A percentile compares a stretch with the other conserved stretches of the same genome.
Conservation (phyloP, 2,329 filamentous ascomycete genomes). For the Diaporthe aspalathi region DNA sequence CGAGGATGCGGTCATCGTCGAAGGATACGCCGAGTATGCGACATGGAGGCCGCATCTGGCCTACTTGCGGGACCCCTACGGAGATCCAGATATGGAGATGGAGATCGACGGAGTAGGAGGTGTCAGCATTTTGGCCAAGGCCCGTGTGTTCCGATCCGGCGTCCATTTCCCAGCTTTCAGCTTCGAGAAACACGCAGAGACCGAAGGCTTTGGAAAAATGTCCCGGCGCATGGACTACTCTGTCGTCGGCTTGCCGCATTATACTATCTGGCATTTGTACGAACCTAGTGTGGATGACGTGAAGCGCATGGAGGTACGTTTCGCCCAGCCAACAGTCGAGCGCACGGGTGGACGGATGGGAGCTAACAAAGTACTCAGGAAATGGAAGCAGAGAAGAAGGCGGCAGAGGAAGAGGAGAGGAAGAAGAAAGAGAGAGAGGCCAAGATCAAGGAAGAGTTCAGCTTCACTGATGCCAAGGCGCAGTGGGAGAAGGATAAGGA, state of each 20-base stretch:
- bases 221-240: conserved; percentile 95
- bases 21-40: conserved; percentile 98
- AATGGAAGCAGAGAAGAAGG: conserved; percentile 89
- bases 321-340: not conserved
- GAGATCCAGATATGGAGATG: conserved; percentile 99
- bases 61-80: conserved; percentile 95
- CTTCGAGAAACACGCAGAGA: conserved; percentile 98
- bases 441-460: conserved; percentile 80
- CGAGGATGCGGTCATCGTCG: conserved; percentile 98
- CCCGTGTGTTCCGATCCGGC: conserved; percentile 91
- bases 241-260: conserved; percentile 94
- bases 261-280: conserved; percentile 99
- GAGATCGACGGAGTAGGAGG: conserved; percentile 98
- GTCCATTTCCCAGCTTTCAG: conserved; percentile 99
- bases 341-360: not conserved
- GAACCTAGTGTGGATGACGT: conserved; percentile 99
- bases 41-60: conserved; percentile 98
- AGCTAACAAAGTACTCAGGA: conserved; percentile 64
- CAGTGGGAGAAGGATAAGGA: conserved; percentile 92
- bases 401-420: conserved; percentile 82
- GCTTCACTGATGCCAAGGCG: conserved; percentile 74
- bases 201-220: conserved; percentile 99
- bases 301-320: conserved; percentile 86
- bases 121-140: conserved; percentile 97
- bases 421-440: conserved; percentile 78